Evolutionary conservation across 257 asterid species (phyloP).

Genomic region (Solanum appendiculatum): DNA sequence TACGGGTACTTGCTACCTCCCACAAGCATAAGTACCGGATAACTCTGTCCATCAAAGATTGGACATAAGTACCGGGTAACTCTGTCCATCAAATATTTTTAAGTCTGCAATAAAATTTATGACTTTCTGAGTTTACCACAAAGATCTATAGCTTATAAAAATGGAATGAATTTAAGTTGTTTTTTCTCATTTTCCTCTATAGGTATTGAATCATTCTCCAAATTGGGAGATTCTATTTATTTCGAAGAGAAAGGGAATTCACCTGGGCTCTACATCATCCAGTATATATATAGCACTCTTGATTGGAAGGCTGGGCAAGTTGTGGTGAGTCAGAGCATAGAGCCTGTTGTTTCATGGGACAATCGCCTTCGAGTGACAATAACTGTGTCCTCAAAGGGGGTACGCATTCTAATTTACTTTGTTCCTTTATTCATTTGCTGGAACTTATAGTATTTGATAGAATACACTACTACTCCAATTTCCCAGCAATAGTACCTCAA

Average conservation of each 20-base stretch:
- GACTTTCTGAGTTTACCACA: not conserved
- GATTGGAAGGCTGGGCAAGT: slow-evolving; percentile 49
- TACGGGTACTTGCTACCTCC: not conserved
- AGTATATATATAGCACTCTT: slow-evolving; percentile 66
- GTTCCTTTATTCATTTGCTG: not conserved
- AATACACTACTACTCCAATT: not conserved
- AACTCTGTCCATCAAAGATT: not conserved
- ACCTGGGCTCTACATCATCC: slow-evolving; percentile 63
- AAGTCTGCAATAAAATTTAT: not conserved
- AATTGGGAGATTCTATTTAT: slow-evolving; percentile 88
- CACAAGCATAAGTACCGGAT: accelerated
- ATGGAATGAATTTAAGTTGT: not conserved
- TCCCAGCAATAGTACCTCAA: not conserved
- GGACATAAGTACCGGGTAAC: no score
- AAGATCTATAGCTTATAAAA: not conserved
- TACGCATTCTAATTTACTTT: not conserved
- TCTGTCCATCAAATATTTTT: no score
- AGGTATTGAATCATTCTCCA: slow-evolving; percentile 89
- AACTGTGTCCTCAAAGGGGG: slow-evolving; percentile 31
- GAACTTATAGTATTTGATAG: not conserved
- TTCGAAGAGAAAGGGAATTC: slow-evolving; percentile 57
- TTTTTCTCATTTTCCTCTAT: not conserved
- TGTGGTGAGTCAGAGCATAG: slow-evolving; percentile 33
- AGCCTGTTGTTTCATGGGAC: slow-evolving; percentile 58
- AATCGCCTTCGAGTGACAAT: slow-evolving; percentile 38